Conservation (phyloP, 805 yeast species). For the Wickerhamomyces bovis region DNA sequence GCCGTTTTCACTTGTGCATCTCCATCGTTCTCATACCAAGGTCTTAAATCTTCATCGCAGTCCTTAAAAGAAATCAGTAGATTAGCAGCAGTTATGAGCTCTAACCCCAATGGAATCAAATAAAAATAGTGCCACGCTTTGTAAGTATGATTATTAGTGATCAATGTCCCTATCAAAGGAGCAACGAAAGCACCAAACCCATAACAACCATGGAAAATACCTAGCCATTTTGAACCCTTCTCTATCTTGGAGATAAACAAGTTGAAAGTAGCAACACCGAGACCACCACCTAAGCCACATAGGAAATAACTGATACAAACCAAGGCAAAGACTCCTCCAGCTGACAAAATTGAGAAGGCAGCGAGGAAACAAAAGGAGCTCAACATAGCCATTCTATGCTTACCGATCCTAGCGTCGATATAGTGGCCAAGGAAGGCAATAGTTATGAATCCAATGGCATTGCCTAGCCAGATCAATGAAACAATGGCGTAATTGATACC, state of each 20-base stretch:
- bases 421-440: slow-evolving; percentile 43
- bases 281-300: slow-evolving; percentile 55
- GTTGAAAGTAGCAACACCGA: slow-evolving; percentile 43
- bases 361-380: slow-evolving; percentile 33
- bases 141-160: slow-evolving; percentile 44
- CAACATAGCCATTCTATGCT: slow-evolving; percentile 29
- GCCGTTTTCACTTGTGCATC: slow-evolving; percentile 1
- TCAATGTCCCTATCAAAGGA: slow-evolving; percentile 51
- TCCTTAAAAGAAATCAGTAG: slow-evolving; percentile 39
- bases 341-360: slow-evolving; percentile 40
- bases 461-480: slow-evolving; percentile 51
- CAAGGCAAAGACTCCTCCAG: slow-evolving; percentile 44
- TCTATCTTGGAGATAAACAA: slow-evolving; percentile 41
- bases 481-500: slow-evolving; percentile 44
- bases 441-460: slow-evolving; percentile 46
- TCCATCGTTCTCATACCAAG: slow-evolving; percentile 16
- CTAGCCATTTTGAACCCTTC: slow-evolving; percentile 40
- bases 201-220: slow-evolving; percentile 53
- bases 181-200: slow-evolving; percentile 61
- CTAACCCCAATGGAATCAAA: slow-evolving; percentile 42
- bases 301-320: slow-evolving; percentile 45
- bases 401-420: slow-evolving; percentile 36
- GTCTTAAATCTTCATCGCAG: slow-evolving; percentile 35
- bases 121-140: slow-evolving; percentile 47
- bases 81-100: slow-evolving; percentile 27